Percentiles rank a stretch among this genome's conserved stretches.
phyloP scores from a whole-genome alignment of 495 filamentous ascomycete species.

The Podospora pseudoanserina region DNA sequence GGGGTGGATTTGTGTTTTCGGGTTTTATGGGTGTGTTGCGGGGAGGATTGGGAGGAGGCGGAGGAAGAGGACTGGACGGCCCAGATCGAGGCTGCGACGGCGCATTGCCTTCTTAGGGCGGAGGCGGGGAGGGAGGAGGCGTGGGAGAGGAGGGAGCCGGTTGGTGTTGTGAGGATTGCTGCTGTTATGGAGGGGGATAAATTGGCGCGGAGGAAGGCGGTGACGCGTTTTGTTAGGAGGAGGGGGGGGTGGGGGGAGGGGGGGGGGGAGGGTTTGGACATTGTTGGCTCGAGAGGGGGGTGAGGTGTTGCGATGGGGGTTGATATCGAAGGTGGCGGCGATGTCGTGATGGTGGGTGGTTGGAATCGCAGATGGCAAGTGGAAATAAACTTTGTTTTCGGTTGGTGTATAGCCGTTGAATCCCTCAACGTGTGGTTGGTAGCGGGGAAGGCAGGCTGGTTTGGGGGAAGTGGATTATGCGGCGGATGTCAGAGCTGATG shows the following conservation, averaged over 20 bases:
- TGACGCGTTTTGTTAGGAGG: slow-evolving; percentile 47
- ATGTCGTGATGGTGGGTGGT: not conserved
- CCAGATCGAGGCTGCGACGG: slow-evolving; percentile 49
- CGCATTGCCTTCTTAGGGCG: slow-evolving; percentile 45
- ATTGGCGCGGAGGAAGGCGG: slow-evolving; percentile 47
- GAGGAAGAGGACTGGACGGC: slow-evolving; percentile 11
- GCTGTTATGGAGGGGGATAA: slow-evolving; percentile 40
- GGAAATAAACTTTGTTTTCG: not conserved
- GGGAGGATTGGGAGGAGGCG: slow-evolving; percentile 22
- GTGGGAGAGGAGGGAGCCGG: slow-evolving; percentile 49
- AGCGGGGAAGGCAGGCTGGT: no score
- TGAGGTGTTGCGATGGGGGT: not conserved
- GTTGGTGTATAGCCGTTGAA: not conserved
- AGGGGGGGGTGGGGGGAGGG: slow-evolving; percentile 38
- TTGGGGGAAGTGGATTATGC: not conserved
- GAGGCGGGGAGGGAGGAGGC: slow-evolving; percentile 40
- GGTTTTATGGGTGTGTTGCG: not conserved
- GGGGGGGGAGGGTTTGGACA: slow-evolving; percentile 20
- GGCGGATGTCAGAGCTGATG: no score
- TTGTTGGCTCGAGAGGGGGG: not conserved
- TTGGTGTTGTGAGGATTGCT: slow-evolving; percentile 42
- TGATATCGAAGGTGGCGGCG: not conserved
- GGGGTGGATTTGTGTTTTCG: slow-evolving; percentile 5
- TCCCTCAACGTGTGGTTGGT: not conserved
- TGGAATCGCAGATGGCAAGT: not conserved